phyloP scores from a whole-genome alignment of 805 yeast genomes.

The Candida gorgasii region DNA sequence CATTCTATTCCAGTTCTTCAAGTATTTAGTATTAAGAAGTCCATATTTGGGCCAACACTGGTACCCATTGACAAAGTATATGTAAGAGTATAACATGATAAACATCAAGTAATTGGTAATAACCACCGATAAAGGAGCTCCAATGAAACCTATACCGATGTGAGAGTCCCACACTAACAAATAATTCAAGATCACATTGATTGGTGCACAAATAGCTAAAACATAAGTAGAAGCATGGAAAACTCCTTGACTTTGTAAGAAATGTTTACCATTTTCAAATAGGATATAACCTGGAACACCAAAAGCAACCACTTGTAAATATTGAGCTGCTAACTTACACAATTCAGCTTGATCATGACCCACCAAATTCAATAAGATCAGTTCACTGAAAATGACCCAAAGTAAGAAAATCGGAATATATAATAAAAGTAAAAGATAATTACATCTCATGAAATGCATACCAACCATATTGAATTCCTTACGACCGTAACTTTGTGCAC shows the following conservation, averaged over 20 bases:
- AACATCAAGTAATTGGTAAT: slow-evolving; percentile 75
- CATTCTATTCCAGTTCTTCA: slow-evolving; percentile 64
- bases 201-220: slow-evolving; percentile 68
- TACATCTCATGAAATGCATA: slow-evolving; percentile 65
- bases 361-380: slow-evolving; percentile 38
- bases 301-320: slow-evolving; percentile 53
- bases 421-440: slow-evolving; percentile 50
- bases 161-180: slow-evolving; percentile 62
- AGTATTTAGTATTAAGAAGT: slow-evolving; percentile 25
- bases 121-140: slow-evolving; percentile 77
- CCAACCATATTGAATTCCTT: slow-evolving; percentile 67
- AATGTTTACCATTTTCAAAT: slow-evolving; percentile 74
- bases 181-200: slow-evolving; percentile 68
- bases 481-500: slow-evolving; percentile 79
- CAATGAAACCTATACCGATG: slow-evolving; percentile 64
- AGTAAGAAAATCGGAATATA: slow-evolving; percentile 55
- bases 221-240: slow-evolving; percentile 81
- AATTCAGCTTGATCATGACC: slow-evolving; percentile 26
- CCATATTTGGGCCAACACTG: slow-evolving; percentile 43
- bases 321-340: slow-evolving; percentile 53
- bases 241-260: slow-evolving; percentile 73
- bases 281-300: slow-evolving; percentile 76
- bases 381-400: slow-evolving; percentile 62
- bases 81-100: slow-evolving; percentile 49
- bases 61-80: slow-evolving; percentile 44